phyloP scores from a whole-genome alignment of 148 eudicot genomes.

The Camellia granthamiana region DNA sequence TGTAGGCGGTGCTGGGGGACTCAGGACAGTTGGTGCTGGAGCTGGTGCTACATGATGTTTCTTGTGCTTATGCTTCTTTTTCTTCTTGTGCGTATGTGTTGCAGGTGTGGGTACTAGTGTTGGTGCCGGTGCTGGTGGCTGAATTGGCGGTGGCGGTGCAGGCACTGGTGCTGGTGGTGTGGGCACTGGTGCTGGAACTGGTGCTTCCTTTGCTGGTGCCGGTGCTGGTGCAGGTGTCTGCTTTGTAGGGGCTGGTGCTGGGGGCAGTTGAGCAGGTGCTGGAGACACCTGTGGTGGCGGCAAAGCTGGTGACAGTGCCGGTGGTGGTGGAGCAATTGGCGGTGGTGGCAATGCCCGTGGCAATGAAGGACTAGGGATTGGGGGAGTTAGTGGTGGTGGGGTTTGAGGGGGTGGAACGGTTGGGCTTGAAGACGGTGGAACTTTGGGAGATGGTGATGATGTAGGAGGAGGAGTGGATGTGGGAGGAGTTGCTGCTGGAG shows the following conservation, averaged over 20 bases:
- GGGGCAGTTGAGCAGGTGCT: not conserved
- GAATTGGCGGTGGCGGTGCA: slow-evolving; percentile 9
- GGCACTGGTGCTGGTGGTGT: slow-evolving; percentile 26
- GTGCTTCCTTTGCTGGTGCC: slow-evolving; percentile 28
- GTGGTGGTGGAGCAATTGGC: slow-evolving; percentile 20
- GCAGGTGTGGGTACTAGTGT: slow-evolving; percentile 45
- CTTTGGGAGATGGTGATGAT: slow-evolving; percentile 25
- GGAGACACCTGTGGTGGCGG: slow-evolving; percentile 26
- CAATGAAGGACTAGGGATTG: slow-evolving; percentile 18
- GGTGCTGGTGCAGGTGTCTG: slow-evolving; percentile 19
- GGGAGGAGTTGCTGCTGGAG: slow-evolving; percentile 26
- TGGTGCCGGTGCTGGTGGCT: slow-evolving; percentile 28
- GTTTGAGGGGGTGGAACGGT: slow-evolving; percentile 23
- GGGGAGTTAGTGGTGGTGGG: slow-evolving; percentile 31
- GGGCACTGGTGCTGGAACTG: slow-evolving; percentile 30
- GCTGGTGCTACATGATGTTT: slow-evolving; percentile 67
- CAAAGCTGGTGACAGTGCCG: slow-evolving; percentile 19
- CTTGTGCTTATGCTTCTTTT: slow-evolving; percentile 64
- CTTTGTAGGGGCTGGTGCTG: slow-evolving; percentile 29
- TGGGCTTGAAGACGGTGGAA: slow-evolving; percentile 19
- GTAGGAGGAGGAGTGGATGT: slow-evolving; percentile 18
- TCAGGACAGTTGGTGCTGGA: slow-evolving; percentile 63
- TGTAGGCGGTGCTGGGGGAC: slow-evolving; percentile 87
- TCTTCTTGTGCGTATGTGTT: slow-evolving; percentile 58
- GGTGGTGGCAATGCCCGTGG: no score